Evolutionary conservation across 106 monocot species (phyloP).

Genomic region (Apostasia ramifera): DNA sequence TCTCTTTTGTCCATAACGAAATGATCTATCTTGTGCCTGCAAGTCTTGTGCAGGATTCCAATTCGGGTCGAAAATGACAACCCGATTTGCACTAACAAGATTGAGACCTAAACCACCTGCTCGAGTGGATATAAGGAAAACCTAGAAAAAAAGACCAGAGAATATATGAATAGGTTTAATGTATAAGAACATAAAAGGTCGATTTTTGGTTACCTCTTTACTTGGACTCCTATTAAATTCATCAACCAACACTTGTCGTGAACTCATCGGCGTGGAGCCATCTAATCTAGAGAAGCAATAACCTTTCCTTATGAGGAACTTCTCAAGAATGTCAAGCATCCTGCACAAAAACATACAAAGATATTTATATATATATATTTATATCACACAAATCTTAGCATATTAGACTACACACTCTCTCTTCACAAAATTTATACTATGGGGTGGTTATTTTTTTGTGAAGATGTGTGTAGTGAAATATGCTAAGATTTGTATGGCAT

Average conservation of each 20-base stretch:
- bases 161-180: not conserved
- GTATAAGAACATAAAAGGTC: not conserved
- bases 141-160: constrained; percentile 26
- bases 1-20: constrained; percentile 85
- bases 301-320: constrained; percentile 86
- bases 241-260: constrained; percentile 75
- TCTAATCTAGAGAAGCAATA: constrained; percentile 94
- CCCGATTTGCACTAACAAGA: constrained; percentile 90
- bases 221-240: constrained; percentile 90
- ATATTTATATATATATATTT: too few relatives aligned
- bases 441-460: too few relatives aligned
- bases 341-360: constrained; percentile 19
- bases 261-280: constrained; percentile 90
- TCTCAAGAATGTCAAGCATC: constrained; percentile 95
- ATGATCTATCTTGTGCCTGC: constrained; percentile 93
- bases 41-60: constrained; percentile 98
- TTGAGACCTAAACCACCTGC: constrained; percentile 89
- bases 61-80: constrained; percentile 96
- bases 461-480: too few relatives aligned
- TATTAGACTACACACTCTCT: too few relatives aligned
- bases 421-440: too few relatives aligned
- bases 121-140: constrained; percentile 89
- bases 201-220: constrained; percentile 49
- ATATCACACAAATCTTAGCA: too few relatives aligned
- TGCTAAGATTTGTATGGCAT: too few relatives aligned